Evolutionary conservation across 306 rosid genomes (phyloP), one percentile per base, ranked within the genome.

Genomic region (Citrullus mucosospermus): DNA sequence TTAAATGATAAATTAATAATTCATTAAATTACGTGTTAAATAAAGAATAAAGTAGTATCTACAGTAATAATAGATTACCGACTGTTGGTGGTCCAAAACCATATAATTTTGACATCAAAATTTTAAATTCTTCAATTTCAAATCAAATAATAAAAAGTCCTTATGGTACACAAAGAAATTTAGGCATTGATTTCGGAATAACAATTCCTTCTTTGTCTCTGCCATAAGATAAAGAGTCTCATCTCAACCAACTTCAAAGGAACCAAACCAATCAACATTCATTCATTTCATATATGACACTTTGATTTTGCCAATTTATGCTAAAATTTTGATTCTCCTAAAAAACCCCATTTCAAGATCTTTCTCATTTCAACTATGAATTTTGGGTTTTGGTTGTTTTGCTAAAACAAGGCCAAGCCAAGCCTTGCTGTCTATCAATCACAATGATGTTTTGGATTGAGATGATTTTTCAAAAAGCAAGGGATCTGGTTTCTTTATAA

Each of bases 401-500:
- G n/a, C 46, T 65, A 65, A 32, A 65, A 36, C 2, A 6, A 30
- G 46, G 22, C 41, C 71, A 34, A 34, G 13, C n/a, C 71, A 2
- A 34, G 17, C 46, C 6, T 65, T 15, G 13, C 80, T 71, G 60
- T 55, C 60, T 55, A 28, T 28, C 63, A 56, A 55, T 53, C 78
- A 74, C 43, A 74, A 53, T 74, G 78, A 55, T 17, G 78, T 78
- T 78, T 78, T 82, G 62, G 84, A 82, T 84, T 61, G 78, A 77
- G 32, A 44, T 79, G 83, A 81, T 85, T 82, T 79, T 46, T 78
- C 73, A 76, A 22, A 57, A 58, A 10, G 25, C 4, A 22, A 9
- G 93, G 96, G 88, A 93, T 93, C 93, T 92, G 90, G 90, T 90
- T 92, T 92, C 67, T 86, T 84, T 48, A 59, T 63, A 84, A 34